These are phyloP conservation scores for Fusarium duplospermum DNA, from an alignment of 2,329 filamentous ascomycete genomes.

Conservation along the genomic window DNA sequence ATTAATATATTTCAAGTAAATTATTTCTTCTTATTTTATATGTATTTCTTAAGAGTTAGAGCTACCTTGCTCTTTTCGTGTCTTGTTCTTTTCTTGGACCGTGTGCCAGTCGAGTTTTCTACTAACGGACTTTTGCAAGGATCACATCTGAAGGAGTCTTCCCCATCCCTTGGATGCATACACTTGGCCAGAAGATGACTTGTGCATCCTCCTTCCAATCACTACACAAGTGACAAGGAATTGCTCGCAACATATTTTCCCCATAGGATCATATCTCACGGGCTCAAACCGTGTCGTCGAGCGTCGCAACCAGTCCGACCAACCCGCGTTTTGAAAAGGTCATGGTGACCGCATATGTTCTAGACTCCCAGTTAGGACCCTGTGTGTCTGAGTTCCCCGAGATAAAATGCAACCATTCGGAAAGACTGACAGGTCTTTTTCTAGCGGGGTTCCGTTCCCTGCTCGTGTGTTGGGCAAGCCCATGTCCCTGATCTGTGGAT, in stretches of 20 bases:
- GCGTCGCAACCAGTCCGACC: not conserved
- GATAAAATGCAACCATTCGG: not conserved
- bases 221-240: not conserved
- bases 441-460: constrained; percentile 1
- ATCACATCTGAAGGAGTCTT: not conserved
- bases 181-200: not conserved
- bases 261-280: not conserved
- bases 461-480: not conserved
- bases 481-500: not conserved
- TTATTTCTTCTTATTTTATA: no score
- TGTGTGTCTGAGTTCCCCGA: not conserved
- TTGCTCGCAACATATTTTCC: not conserved
- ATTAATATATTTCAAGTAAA: no score
- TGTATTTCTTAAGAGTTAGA: no score
- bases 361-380: not conserved
- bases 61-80: no score
- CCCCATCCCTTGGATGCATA: not conserved
- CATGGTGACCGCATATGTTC: not conserved
- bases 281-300: not conserved
- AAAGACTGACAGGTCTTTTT: not conserved
- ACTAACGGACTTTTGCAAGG: not conserved
- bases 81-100: no score
- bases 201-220: not conserved
- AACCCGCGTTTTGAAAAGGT: not conserved
- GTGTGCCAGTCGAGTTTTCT: not conserved